Percentiles rank a stretch among this genome's conserved stretches.
These are phyloP conservation scores for Eucalyptus albens DNA, from an alignment of 345 rosid genomes.

Conservation along the genomic window DNA sequence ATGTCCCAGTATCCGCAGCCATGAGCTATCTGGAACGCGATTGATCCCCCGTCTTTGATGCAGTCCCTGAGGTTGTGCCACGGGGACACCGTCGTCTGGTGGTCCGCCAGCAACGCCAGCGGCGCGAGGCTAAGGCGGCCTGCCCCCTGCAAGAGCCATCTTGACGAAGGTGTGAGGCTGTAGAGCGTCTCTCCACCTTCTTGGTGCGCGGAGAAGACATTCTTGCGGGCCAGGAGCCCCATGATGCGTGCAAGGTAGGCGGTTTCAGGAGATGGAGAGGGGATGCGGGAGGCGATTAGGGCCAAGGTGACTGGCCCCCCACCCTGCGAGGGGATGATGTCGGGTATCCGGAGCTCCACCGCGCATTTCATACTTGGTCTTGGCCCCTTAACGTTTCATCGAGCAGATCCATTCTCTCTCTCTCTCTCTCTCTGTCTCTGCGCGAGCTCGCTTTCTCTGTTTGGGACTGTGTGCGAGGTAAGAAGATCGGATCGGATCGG, in stretches of 20 bases:
- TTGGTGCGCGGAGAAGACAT: neutral
- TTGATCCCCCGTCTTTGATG: neutral
- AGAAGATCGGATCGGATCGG: too few species aligned
- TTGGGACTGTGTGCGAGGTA: neutral
- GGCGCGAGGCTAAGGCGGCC: slow-evolving; percentile 7
- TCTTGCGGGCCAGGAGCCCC: slow-evolving; percentile 5
- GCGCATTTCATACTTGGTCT: too few species aligned
- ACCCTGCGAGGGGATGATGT: neutral
- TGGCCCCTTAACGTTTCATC: too few species aligned
- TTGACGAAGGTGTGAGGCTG: slow-evolving; percentile 6
- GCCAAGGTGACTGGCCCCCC: neutral
- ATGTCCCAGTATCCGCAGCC: neutral
- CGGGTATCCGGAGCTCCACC: too few species aligned
- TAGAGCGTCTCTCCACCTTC: slow-evolving; percentile 7
- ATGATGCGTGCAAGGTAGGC: slow-evolving; percentile 4
- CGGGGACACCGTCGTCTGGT: neutral
- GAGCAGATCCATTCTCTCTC: neutral
- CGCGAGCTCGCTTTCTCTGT: neutral
- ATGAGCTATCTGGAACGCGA: neutral
- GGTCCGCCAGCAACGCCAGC: slow-evolving; percentile 2
- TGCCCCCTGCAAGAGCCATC: slow-evolving; percentile 11
- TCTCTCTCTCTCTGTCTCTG: neutral
- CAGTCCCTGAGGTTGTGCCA: slow-evolving; percentile 5
- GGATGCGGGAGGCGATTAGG: slow-evolving; percentile 5
- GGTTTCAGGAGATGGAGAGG: neutral